These are phyloP conservation scores for Diophrys appendiculata DNA, from an alignment of 73 alveolate genomes.

Conservation along the genomic window DNA sequence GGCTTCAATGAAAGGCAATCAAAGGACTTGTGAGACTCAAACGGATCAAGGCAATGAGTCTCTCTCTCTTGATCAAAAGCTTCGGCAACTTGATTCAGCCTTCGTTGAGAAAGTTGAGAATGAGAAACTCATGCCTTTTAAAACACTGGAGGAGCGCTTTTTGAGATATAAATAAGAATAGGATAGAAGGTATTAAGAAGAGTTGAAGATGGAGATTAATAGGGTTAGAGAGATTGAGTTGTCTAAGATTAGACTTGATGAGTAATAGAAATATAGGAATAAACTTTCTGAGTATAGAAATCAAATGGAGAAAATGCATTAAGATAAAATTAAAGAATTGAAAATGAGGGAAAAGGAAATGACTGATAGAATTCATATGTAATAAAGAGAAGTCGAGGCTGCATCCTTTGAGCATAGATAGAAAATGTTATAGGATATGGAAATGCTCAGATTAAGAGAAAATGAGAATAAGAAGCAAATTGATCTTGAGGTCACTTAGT, in stretches of 20 bases:
- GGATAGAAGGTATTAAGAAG: conserved; percentile 50
- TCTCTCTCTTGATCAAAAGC: conserved; percentile 53
- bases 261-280: conserved; percentile 61
- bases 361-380: conserved; percentile 42
- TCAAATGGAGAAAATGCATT: conserved; percentile 57
- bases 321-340: conserved; percentile 58
- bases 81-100: conserved; percentile 36
- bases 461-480: conserved; percentile 55
- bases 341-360: conserved; percentile 62
- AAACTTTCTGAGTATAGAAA: conserved; percentile 58
- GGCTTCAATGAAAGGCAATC: conserved; percentile 22
- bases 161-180: conserved; percentile 58
- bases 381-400: conserved; percentile 65
- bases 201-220: conserved; percentile 55
- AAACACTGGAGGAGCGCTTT: conserved; percentile 72
- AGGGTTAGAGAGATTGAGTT: conserved; percentile 64
- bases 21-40: conserved; percentile 29
- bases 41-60: conserved; percentile 62
- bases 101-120: conserved; percentile 28
- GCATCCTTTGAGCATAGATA: conserved; percentile 59
- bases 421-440: conserved; percentile 52
- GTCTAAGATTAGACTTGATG: conserved; percentile 56
- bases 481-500: conserved; percentile 59
- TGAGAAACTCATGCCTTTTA: conserved; percentile 62
- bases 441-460: conserved; percentile 56